phyloP scores from a whole-genome alignment of 2,329 filamentous ascomycete genomes.

The Gaeumannomyces tritici region DNA sequence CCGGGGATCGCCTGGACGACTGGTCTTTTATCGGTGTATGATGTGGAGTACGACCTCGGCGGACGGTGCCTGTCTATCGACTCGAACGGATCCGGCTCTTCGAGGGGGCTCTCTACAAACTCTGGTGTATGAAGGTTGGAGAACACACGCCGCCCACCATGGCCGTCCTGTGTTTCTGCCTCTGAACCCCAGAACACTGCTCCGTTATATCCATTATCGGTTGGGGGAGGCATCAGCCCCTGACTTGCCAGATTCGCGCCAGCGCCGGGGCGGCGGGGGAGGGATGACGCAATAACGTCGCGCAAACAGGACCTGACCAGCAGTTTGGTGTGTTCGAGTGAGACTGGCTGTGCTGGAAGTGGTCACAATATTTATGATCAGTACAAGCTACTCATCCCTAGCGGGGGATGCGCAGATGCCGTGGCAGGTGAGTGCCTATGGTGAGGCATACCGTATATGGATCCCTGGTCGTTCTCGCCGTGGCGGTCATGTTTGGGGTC shows the following conservation, averaged over 20 bases:
- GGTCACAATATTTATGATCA: neutral
- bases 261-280: neutral
- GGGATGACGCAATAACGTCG: slow-evolving; percentile 19
- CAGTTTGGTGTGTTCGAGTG: slow-evolving; percentile 46
- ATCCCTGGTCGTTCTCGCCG: neutral
- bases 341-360: slow-evolving; percentile 28
- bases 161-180: neutral
- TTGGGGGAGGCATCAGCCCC: neutral
- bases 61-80: neutral
- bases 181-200: neutral
- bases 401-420: no score
- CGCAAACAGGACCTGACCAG: slow-evolving; percentile 34
- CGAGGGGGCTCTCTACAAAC: neutral
- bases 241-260: neutral
- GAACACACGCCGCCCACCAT: neutral
- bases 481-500: neutral
- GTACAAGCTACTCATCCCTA: neutral
- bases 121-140: neutral
- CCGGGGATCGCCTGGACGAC: slow-evolving; percentile 4
- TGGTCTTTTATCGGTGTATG: slow-evolving; percentile 28
- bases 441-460: neutral
- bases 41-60: slow-evolving; percentile 33
- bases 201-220: neutral
- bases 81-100: neutral
- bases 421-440: no score